Evolutionary conservation across 306 rosid species (phyloP).

Genomic region (Cicer chorassanicum): DNA sequence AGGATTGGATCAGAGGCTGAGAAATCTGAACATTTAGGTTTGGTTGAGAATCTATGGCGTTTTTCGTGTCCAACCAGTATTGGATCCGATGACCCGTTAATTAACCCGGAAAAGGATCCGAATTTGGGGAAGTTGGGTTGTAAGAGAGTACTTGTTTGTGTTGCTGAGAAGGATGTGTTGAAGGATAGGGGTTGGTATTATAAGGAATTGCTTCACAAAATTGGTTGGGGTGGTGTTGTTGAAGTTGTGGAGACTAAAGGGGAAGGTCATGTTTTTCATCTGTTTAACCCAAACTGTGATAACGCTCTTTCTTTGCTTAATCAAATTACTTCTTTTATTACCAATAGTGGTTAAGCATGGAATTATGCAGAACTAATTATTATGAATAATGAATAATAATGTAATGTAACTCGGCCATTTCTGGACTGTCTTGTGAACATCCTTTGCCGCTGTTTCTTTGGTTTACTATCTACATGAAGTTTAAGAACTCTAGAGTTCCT

Average conservation of each 20-base stretch:
- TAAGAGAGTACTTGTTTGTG: constrained; percentile 58
- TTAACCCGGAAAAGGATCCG: constrained; percentile 71
- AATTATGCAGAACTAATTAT: background rate
- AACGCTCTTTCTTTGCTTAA: constrained; percentile 45
- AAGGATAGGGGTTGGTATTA: constrained; percentile 61
- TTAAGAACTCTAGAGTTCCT: no score
- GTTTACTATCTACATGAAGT: no score
- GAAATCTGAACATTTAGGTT: background rate
- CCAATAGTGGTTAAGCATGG: background rate
- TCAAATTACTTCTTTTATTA: constrained; percentile 48
- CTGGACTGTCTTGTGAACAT: no score
- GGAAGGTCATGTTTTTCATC: constrained; percentile 65
- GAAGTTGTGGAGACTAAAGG: constrained; percentile 35
- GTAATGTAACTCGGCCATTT: no score
- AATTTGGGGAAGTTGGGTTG: constrained; percentile 54
- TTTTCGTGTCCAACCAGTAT: constrained; percentile 46
- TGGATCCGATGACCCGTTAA: constrained; percentile 62
- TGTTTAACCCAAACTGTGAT: constrained; percentile 44
- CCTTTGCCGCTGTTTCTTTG: no score
- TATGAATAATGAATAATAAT: background rate
- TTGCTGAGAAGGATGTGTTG: constrained; percentile 67
- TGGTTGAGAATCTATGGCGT: constrained; percentile 54
- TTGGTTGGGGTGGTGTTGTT: constrained; percentile 54
- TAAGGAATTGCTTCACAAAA: constrained; percentile 53
- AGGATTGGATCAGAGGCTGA: constrained; percentile 48